Conservation (phyloP, 495 filamentous ascomycete species). For the Cercophora sp. region DNA sequence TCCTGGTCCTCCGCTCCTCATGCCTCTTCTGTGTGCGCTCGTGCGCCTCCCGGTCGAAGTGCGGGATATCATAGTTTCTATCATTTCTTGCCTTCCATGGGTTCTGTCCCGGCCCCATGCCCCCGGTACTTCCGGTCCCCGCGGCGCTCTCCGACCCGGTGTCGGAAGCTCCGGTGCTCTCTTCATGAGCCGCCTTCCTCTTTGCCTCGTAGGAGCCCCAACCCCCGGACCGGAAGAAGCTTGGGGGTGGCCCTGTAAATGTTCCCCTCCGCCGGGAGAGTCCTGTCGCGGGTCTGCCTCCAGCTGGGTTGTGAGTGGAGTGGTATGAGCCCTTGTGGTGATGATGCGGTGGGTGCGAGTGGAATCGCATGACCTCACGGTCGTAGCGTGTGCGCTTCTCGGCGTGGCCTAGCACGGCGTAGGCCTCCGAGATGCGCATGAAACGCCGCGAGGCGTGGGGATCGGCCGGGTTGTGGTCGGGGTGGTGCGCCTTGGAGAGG, state of each 20-base stretch:
- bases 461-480: conserved; percentile 80
- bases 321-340: conserved; percentile 40
- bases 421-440: conserved; percentile 81
- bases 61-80: conserved; percentile 54
- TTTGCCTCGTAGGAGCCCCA: conserved; percentile 56
- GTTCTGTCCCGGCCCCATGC: conserved; percentile 46
- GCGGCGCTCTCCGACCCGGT: not conserved
- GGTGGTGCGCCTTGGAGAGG: conserved; percentile 90
- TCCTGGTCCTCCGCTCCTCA: conserved; percentile 34
- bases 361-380: conserved; percentile 51
- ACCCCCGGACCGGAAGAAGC: conserved; percentile 77
- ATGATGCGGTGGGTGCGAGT: conserved; percentile 21
- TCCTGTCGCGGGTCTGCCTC: conserved; percentile 73
- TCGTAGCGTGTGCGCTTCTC: conserved; percentile 77
- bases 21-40: conserved; percentile 51
- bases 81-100: conserved; percentile 27
- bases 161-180: conserved; percentile 13
- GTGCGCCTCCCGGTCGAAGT: conserved; percentile 62
- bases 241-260: conserved; percentile 83
- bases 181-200: conserved; percentile 42
- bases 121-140: conserved; percentile 21
- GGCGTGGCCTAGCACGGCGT: conserved; percentile 67
- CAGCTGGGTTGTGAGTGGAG: conserved; percentile 48
- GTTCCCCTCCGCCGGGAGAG: conserved; percentile 68
- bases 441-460: conserved; percentile 72